Conservation (phyloP, 1,139 yeast species). For the Suhomyces wounanorum region DNA sequence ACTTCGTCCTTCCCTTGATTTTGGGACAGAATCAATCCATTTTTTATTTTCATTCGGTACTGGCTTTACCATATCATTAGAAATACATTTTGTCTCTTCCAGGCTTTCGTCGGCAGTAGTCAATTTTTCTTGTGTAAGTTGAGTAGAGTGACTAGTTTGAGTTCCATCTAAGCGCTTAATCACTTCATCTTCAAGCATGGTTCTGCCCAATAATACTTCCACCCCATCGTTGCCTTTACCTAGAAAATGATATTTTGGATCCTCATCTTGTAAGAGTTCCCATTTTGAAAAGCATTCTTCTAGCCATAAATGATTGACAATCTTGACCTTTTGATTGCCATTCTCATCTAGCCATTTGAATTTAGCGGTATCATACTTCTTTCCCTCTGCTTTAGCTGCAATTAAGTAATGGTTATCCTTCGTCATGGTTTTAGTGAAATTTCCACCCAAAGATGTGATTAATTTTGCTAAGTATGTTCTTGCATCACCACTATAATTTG, state of each 20-base stretch:
- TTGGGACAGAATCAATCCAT: background rate
- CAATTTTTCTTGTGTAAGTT: background rate
- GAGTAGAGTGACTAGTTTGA: background rate
- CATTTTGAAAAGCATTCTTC: constrained; percentile 75
- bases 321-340: constrained; percentile 40
- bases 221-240: constrained; percentile 41
- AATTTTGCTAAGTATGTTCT: constrained; percentile 67
- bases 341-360: constrained; percentile 50
- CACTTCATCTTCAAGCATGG: constrained; percentile 44
- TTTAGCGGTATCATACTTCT: constrained; percentile 71
- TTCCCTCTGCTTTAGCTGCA: constrained; percentile 68
- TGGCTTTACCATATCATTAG: background rate
- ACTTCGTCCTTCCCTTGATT: constrained; percentile 34
- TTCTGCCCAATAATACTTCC: constrained; percentile 52
- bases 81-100: background rate
- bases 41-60: background rate
- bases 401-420: constrained; percentile 71
- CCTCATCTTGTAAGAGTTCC: constrained; percentile 48
- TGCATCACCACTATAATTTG: constrained; percentile 86
- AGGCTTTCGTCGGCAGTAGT: background rate
- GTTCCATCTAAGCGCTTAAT: constrained; percentile 40
- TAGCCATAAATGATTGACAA: constrained; percentile 87
- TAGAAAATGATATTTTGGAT: constrained; percentile 48
- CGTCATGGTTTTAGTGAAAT: constrained; percentile 69
- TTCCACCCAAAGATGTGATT: constrained; percentile 73